A percentile compares a stretch with the other conserved stretches of the same genome.
Evolutionary conservation across 2,329 filamentous ascomycete species (phyloP).

Genomic region (Tolypocladium tropicale): DNA sequence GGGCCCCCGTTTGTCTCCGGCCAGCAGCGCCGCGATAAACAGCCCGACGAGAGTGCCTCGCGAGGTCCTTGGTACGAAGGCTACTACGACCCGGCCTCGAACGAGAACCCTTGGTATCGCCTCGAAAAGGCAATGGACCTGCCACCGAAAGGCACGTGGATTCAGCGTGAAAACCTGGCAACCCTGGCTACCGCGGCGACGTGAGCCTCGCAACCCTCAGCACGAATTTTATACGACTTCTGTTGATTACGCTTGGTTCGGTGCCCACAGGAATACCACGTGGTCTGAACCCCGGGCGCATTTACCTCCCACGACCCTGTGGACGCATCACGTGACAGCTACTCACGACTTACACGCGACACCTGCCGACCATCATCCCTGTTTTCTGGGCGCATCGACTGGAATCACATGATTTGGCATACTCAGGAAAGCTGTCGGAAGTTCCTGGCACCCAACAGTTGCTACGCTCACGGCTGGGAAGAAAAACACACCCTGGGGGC

Average conservation of each 20-base stretch:
- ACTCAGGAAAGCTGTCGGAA: background rate
- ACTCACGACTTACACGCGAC: background rate
- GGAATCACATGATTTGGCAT: conserved; percentile 8
- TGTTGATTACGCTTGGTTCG: background rate
- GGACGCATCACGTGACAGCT: background rate
- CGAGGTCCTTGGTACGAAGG: conserved; percentile 46
- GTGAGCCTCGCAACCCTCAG: background rate
- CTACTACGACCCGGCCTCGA: conserved; percentile 60
- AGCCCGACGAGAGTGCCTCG: background rate
- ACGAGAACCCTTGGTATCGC: conserved; percentile 62
- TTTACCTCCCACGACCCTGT: background rate
- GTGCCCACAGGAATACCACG: background rate
- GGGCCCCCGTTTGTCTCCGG: background rate
- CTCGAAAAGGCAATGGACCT: conserved; percentile 40
- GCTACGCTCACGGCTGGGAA: background rate
- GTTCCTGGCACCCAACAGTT: background rate
- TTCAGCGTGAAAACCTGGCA: conserved; percentile 10
- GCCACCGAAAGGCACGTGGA: conserved; percentile 34
- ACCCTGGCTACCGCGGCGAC: background rate
- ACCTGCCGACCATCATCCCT: background rate
- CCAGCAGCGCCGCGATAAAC: background rate
- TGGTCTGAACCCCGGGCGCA: background rate
- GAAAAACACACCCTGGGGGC: background rate
- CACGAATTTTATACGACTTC: background rate
- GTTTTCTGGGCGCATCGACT: background rate